phyloP scores from a whole-genome alignment of 805 yeast genomes.

The Yarrowia sp. region DNA sequence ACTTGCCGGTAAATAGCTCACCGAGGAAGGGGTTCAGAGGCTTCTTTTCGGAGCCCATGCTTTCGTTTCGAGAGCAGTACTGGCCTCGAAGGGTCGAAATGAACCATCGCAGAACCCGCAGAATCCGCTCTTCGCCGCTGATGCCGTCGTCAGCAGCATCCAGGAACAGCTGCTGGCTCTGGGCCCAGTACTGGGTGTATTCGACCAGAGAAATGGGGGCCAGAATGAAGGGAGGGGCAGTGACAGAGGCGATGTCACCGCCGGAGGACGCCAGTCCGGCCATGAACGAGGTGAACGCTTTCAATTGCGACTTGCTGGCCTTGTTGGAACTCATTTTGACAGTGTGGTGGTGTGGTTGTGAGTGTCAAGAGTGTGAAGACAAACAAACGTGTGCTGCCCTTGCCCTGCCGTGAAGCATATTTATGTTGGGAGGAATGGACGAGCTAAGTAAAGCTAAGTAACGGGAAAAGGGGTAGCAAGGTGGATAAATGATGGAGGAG shows the following conservation, averaged over 20 bases:
- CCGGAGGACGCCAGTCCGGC: conserved; percentile 88
- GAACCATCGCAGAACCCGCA: conserved; percentile 88
- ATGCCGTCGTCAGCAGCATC: conserved; percentile 54
- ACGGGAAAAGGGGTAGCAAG: neutral
- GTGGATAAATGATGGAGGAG: no score
- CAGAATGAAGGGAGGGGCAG: conserved; percentile 96
- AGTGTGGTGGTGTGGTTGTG: neutral
- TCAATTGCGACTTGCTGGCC: conserved; percentile 23
- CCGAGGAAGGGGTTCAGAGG: conserved; percentile 96
- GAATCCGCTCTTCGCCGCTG: conserved; percentile 54
- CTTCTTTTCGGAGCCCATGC: conserved; percentile 93
- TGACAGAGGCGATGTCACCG: conserved; percentile 87
- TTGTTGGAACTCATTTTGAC: neutral
- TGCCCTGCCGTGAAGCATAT: neutral
- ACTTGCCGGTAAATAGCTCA: conserved; percentile 86
- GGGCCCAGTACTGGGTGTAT: conserved; percentile 95
- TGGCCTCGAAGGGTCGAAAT: conserved; percentile 88
- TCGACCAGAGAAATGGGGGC: conserved; percentile 86
- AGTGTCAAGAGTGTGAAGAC: no score
- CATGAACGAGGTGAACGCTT: conserved; percentile 84
- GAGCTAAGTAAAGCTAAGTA: neutral
- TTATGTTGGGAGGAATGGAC: neutral
- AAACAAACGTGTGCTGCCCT: conserved; percentile 18
- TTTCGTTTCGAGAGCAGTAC: conserved; percentile 87
- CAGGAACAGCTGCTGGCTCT: conserved; percentile 77